These are phyloP conservation scores for Candida verbasci DNA, from an alignment of 805 yeast genomes.

Conservation along the genomic window DNA sequence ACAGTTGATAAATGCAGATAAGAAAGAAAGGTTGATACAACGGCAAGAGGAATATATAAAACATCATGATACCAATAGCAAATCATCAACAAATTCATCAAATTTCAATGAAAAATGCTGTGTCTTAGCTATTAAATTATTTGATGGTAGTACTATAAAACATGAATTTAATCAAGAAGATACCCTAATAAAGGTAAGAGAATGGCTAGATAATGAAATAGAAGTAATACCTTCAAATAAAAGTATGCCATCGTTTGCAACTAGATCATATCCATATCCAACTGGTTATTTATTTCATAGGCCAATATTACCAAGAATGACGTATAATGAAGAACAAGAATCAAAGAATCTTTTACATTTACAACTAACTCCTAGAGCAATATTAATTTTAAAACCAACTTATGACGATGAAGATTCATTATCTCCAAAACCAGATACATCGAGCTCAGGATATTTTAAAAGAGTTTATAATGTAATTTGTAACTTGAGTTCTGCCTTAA, in stretches of 20 bases:
- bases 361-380: conserved; percentile 68
- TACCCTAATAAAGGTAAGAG: conserved; percentile 55
- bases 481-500: conserved; percentile 25
- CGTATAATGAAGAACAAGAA: conserved; percentile 50
- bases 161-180: conserved; percentile 44
- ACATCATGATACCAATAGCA: conserved; percentile 5
- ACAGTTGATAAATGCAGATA: conserved; percentile 48
- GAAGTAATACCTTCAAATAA: conserved; percentile 38
- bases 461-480: conserved; percentile 9
- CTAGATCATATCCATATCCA: conserved; percentile 53
- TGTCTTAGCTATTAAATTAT: conserved; percentile 53
- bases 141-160: conserved; percentile 60
- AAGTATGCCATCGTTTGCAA: conserved; percentile 48
- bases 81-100: conserved; percentile 7
- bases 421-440: conserved; percentile 5
- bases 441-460: conserved; percentile 8
- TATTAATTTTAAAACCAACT: conserved; percentile 66
- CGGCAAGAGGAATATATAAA: conserved; percentile 12
- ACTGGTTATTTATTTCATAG: conserved; percentile 38
- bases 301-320: conserved; percentile 45
- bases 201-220: conserved; percentile 48
- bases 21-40: conserved; percentile 36
- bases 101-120: conserved; percentile 18
- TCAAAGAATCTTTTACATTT: conserved; percentile 45
- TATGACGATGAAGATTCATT: conserved; percentile 18